Base-by-base conservation (phyloP, 345 rosid genomes). In the Gossypium longicalyx region DNA sequence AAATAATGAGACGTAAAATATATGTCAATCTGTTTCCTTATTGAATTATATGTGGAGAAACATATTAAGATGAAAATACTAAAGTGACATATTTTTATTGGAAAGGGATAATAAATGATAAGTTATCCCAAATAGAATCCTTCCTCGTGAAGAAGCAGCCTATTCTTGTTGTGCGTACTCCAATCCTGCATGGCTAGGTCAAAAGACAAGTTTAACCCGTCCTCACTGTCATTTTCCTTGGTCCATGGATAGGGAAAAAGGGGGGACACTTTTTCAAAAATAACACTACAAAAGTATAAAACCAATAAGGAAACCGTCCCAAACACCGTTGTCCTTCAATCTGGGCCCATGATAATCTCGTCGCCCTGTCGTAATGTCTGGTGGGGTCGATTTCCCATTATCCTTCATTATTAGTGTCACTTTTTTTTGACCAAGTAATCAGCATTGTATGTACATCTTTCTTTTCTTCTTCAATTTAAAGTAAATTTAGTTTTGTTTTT, bases 281-380 rank as follows among this genome's bases (percentile, higher is more conserved):
- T 1, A 58, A 43, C 67, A 71, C 74, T 57, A 60, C 71, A 29
- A 75, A 75, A 9, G 73, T 48, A 74, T 77, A 67, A 61, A 72
- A 72, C 80, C 81, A 81, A 78, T 66, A 13, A 77, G 29, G 11
- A 67, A 60, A 62, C 59, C 70, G 77, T 72, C 73, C 72, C 73
- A 63, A 47, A 49, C 19, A 44, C 51, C 44, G 52, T 38, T 15
- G 34, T 72, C 47, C 67, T 19, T 17, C 54, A 57, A 72, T 48
- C n/a, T 52, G 71, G 51, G 19, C 73, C 79, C 78, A 75, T 49
- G 41, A 65, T 66, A 70, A 57, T 71, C 67, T 38, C 68, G 71
- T 58, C 29, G 22, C 25, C 19, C 2, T 38, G 20, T 52, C 68
- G 61, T 13, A 65, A 38, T 72, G 77, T 73, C 54, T 58, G 53